Evolutionary conservation across 2,329 filamentous ascomycete species (phyloP), one percentile per base, ranked within the genome.

Genomic region (Colletotrichum sp.): DNA sequence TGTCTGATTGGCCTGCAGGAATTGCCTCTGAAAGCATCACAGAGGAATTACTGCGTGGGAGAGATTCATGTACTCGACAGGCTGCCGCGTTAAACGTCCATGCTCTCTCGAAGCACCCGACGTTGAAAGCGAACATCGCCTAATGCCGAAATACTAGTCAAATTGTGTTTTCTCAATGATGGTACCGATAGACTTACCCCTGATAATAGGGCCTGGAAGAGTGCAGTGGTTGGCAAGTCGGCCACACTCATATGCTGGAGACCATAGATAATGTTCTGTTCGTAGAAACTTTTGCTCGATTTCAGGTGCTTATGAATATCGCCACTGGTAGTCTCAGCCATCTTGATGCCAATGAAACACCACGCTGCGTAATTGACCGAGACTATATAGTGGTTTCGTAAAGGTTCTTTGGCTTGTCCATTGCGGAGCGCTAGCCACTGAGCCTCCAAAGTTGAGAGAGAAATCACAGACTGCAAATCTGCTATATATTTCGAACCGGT

Each of bases 11-110:
- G 0, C 2, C 36, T 9, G 4, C 8, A 10, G 16, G 36, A 44
- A 18, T 9, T 44, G 8, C 16, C 5, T 18, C 16, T 18, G 8
- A 5, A 18, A 39, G 0, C 36, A 0, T 5, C 2, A 18, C 36
- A 0, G 8, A 44, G 8, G 16, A 44, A 44, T 18, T 8, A n/a
- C 16, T 6, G 5, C 2, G 16, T 44, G 36, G 36, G 36, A 44
- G 36, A 8, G 16, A 18, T 18, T 44, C 16, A 3, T 44, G 10
- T 1, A 44, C 36, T 44, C 36, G 16, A 18, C 36, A 44, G 8
- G 36, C 36, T 18, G 16, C 36, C 8, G 36, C 36, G 1, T 18
- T 44, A 4, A 44, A 44, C 6, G 36, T n/a, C 36, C 36, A 44
- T 18, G 36, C 36, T 44, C 36, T 44, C 2, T 44, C 36, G 8